Conservation (phyloP, 129 eudicot genomes). For the Smallanthus sonchifolius region DNA sequence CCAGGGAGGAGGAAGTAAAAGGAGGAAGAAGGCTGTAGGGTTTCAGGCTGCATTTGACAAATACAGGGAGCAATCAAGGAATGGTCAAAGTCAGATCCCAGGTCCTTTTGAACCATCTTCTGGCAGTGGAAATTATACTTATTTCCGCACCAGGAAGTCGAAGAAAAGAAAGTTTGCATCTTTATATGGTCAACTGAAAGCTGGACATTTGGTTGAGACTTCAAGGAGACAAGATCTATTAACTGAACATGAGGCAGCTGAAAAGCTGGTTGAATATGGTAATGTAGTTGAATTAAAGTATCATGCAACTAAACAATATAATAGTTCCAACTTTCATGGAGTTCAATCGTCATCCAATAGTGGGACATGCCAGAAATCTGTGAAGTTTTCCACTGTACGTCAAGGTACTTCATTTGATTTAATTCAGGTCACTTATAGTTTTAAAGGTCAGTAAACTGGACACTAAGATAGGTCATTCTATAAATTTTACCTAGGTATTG, state of each 20-base stretch:
- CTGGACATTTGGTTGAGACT: constrained; percentile 32
- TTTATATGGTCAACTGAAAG: constrained; percentile 36
- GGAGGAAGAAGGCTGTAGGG: constrained; percentile 24
- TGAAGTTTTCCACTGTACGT: constrained; percentile 26
- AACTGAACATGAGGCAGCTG: constrained; percentile 26
- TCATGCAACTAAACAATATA: constrained; percentile 18
- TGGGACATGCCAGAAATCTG: constrained; percentile 27
- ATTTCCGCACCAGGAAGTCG: constrained; percentile 56
- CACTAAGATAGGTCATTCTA: background rate
- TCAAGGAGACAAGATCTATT: constrained; percentile 31
- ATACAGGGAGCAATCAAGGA: constrained; percentile 42
- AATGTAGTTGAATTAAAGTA: constrained; percentile 14
- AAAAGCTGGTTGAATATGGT: constrained; percentile 6
- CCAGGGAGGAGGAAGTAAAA: constrained; percentile 34
- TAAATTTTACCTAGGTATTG: constrained; percentile 11
- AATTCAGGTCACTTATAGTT: constrained; percentile 9
- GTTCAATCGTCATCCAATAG: constrained; percentile 22
- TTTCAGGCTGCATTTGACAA: constrained; percentile 31
- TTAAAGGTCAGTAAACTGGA: background rate
- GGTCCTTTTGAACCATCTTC: constrained; percentile 36
- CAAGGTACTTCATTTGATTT: constrained; percentile 35
- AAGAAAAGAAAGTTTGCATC: constrained; percentile 45
- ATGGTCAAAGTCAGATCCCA: constrained; percentile 24
- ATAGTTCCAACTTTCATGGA: constrained; percentile 16
- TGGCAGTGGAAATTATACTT: constrained; percentile 44